Evolutionary conservation across 2,329 filamentous ascomycete genomes (phyloP).

Genomic region (Fusarium anthophilum): DNA sequence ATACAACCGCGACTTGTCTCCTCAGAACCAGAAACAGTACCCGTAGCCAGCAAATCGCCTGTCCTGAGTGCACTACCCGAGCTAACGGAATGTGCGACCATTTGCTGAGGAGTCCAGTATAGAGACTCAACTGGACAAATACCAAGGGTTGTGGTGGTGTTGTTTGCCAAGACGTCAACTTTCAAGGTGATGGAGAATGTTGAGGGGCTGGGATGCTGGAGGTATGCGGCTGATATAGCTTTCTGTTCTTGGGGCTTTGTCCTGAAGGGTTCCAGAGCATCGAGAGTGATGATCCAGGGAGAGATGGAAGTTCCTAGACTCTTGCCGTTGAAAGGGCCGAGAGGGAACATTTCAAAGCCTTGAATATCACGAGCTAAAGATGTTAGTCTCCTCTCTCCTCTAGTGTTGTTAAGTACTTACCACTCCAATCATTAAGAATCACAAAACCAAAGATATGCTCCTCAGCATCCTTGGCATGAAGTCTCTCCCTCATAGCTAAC

Average conservation of each 20-base stretch:
- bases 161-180: constrained; percentile 41
- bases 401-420: constrained; percentile 42
- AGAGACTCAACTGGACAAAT: constrained; percentile 5
- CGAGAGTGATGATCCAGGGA: constrained; percentile 69
- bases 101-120: constrained; percentile 18
- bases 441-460: constrained; percentile 71
- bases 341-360: constrained; percentile 66
- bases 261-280: constrained; percentile 69
- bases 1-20: constrained; percentile 51
- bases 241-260: not conserved
- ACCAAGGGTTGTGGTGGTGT: not conserved
- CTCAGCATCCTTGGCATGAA: constrained; percentile 58
- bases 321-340: constrained; percentile 70
- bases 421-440: constrained; percentile 70
- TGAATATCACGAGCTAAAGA: constrained; percentile 67
- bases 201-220: constrained; percentile 47
- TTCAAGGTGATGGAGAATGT: constrained; percentile 48
- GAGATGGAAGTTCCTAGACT: constrained; percentile 68
- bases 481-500: constrained; percentile 46
- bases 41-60: constrained; percentile 54
- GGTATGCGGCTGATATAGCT: constrained; percentile 33
- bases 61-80: constrained; percentile 17
- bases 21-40: constrained; percentile 51
- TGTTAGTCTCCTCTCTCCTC: constrained; percentile 1
- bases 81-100: constrained; percentile 27